Evolutionary conservation across 225 moss, liverwort and hornwort genomes (phyloP), one percentile per base, ranked within the genome.

Genomic region (Ulota crispa): DNA sequence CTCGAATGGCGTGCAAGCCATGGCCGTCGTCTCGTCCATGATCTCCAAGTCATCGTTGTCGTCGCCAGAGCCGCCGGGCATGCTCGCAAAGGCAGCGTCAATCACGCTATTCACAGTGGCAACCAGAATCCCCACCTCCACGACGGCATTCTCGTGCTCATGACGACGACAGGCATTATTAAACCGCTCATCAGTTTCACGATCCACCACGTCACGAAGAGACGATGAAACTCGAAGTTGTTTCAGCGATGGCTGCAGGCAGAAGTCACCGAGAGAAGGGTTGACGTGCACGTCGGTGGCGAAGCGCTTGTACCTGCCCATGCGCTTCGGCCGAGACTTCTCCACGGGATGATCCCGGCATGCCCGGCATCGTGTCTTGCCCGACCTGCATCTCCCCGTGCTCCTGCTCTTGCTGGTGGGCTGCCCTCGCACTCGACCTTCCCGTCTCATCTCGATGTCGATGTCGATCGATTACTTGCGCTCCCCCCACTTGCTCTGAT

Each of bases 401-500:
- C 62, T 3, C 68, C 80, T 65, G 79, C 76, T 82, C 80, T 81
- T 82, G 80, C 42, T 84, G 24, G 77, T 77, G 18, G 86, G 84
- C 68, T 87, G 87, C 55, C 89, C 89, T 69, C 86, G 47, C 32
- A 89, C 82, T 26, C 64, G 84, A 5, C 89, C 86, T 82, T 89
- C 86, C 24, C 89, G 72, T 84, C 89, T 84, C 89, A 89, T 87
- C 11, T 14, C 11, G 15, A 21, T 86, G 20, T 13, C 10, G 15
- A 21, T n/a, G n/a, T 14, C 11, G 15, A 21, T 39, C 9, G 39
- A 39, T 76, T 1, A 11, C 23, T 59, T 55, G 70, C 70, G 10
- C 41, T 41, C 13, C 45, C 28, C 24, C 31, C 26, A 18, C 63
- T 41, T 23, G 56, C 41, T 66, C 60, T 28, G 2, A 6, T 6